Conservation (phyloP, 163 green algal species). For the Coccomyxa subellipsoidea region DNA sequence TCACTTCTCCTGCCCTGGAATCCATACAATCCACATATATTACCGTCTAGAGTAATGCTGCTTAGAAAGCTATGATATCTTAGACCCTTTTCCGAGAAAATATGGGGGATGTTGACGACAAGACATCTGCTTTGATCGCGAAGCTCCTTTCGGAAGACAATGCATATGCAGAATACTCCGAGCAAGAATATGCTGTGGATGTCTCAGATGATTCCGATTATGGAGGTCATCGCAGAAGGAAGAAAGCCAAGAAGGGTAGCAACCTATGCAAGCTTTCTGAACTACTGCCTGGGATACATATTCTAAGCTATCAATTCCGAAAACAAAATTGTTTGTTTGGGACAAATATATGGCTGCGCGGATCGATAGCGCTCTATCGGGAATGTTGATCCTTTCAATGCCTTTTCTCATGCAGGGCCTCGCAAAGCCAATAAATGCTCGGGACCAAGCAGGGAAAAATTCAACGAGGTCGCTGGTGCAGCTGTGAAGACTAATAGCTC, state of each 20-base stretch:
- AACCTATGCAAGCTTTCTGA: not conserved
- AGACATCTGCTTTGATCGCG: constrained; percentile 29
- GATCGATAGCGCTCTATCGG: too few species aligned
- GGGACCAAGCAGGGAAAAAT: not conserved
- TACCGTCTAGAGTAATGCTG: too few species aligned
- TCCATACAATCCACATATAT: too few species aligned
- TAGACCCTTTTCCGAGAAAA: too few species aligned
- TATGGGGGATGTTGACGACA: constrained; percentile 14
- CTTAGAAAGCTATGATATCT: too few species aligned
- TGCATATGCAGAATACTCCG: constrained; percentile 8
- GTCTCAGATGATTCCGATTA: constrained; percentile 18
- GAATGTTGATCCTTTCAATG: too few species aligned
- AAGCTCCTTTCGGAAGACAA: constrained; percentile 26
- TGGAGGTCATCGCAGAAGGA: not conserved
- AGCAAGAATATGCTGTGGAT: not conserved
- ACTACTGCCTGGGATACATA: not conserved
- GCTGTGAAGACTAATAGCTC: not conserved
- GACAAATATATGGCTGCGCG: too few species aligned
- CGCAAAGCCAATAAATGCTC: not conserved
- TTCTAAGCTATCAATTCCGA: not conserved
- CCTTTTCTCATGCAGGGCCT: not conserved
- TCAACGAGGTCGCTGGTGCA: not conserved
- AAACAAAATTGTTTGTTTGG: too few species aligned
- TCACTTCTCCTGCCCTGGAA: too few species aligned
- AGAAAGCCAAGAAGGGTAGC: constrained; percentile 22